A percentile compares a stretch with the other conserved stretches of the same genome.
Conservation (phyloP, 169 alveolate genomes). For the Plasmodium inui region DNA sequence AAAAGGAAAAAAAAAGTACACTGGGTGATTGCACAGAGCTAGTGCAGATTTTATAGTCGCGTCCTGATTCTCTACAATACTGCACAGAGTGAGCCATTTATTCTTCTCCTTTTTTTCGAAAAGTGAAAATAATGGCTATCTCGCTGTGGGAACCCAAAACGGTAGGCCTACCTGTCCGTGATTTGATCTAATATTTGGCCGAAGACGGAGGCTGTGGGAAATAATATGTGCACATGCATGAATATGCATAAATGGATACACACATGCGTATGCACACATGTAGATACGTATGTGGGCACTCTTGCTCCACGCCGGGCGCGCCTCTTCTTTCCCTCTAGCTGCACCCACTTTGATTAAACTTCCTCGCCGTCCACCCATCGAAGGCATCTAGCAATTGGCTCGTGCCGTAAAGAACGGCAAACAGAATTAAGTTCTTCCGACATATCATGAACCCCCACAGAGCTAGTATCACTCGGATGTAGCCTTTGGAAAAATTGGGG, state of each 20-base stretch:
- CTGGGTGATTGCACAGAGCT: neutral
- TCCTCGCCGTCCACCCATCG: slow-evolving; percentile 76
- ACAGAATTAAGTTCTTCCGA: slow-evolving; percentile 16
- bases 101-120: neutral
- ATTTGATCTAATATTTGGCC: slow-evolving; percentile 75
- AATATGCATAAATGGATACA: neutral
- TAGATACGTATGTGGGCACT: neutral
- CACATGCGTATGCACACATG: slow-evolving; percentile 3
- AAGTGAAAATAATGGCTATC: neutral
- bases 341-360: slow-evolving; percentile 52
- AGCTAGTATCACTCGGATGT: slow-evolving; percentile 55
- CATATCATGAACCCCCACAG: slow-evolving; percentile 24
- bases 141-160: neutral
- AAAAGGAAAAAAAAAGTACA: neutral
- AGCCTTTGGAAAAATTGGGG: slow-evolving; percentile 30
- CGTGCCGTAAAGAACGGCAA: slow-evolving; percentile 13
- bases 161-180: slow-evolving; percentile 62
- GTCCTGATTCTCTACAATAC: neutral
- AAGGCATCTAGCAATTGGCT: slow-evolving; percentile 68
- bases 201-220: slow-evolving; percentile 54
- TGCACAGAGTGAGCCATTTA: neutral
- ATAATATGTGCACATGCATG: neutral
- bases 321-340: neutral
- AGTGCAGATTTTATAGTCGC: neutral
- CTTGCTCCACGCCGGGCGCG: neutral